These are phyloP conservation scores for Aspergillus ustus DNA, from an alignment of 2,329 filamentous ascomycete genomes.

Conservation along the genomic window DNA sequence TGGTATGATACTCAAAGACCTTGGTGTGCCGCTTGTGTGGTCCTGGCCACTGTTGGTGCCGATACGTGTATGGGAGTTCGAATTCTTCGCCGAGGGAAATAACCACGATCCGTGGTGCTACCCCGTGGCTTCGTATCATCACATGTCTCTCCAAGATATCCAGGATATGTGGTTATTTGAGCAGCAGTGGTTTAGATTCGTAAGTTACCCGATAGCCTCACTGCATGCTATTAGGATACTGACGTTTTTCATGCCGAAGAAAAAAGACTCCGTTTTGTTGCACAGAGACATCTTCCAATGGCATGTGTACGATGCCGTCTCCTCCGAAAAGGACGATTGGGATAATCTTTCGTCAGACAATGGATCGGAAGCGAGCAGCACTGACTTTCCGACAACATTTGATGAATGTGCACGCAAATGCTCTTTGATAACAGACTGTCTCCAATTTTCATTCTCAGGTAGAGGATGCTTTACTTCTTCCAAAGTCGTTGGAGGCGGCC, in stretches of 20 bases:
- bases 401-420: conserved; percentile 32
- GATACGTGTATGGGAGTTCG: conserved; percentile 31
- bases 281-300: conserved; percentile 31
- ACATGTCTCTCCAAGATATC: conserved; percentile 34
- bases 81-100: conserved; percentile 27
- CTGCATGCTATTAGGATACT: background rate
- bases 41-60: conserved; percentile 31
- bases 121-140: conserved; percentile 34
- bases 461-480: conserved; percentile 23
- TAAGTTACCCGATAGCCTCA: conserved; percentile 18
- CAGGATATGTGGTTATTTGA: conserved; percentile 31
- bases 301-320: conserved; percentile 21
- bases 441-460: conserved; percentile 33
- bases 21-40: conserved; percentile 43
- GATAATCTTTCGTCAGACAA: conserved; percentile 22
- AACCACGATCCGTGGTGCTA: conserved; percentile 30
- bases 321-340: conserved; percentile 18
- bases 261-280: conserved; percentile 6
- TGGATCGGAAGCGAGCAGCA: conserved; percentile 16
- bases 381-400: background rate
- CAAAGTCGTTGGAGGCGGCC: conserved; percentile 25
- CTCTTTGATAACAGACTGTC: conserved; percentile 27
- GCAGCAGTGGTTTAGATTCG: conserved; percentile 31
- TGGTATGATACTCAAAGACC: conserved; percentile 46
- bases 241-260: background rate